phyloP scores from a whole-genome alignment of 495 filamentous ascomycete genomes.

The Aspergillus cristatus region DNA sequence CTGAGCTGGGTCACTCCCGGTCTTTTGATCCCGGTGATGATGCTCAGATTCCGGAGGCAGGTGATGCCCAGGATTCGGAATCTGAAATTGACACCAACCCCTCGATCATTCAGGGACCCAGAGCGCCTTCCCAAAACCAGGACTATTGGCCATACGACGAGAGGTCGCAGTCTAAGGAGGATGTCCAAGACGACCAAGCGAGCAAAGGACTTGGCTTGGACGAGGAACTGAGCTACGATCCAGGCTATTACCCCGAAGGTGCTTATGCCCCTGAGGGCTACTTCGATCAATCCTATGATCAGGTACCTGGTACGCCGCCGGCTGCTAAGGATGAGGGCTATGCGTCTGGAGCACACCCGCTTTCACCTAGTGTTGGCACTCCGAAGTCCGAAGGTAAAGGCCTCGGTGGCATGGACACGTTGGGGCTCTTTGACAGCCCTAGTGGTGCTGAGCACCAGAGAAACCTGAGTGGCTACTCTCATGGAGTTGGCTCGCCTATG shows the following conservation, averaged over 20 bases:
- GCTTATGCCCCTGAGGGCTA: constrained; percentile 31
- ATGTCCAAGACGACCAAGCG: constrained; percentile 33
- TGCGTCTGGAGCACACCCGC: constrained; percentile 70
- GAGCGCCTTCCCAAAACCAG: constrained; percentile 33
- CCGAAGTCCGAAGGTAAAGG: constrained; percentile 55
- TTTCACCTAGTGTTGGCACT: constrained; percentile 45
- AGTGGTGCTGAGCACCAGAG: constrained; percentile 51
- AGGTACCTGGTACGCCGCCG: constrained; percentile 34
- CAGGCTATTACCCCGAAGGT: constrained; percentile 31
- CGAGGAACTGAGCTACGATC: constrained; percentile 24
- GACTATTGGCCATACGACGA: constrained; percentile 47
- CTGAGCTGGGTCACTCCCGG: no score
- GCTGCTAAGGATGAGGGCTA: constrained; percentile 76
- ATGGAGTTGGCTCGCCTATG: constrained; percentile 64
- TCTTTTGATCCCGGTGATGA: constrained; percentile 38
- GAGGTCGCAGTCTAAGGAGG: constrained; percentile 33
- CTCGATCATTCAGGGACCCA: constrained; percentile 62
- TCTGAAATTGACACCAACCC: constrained; percentile 73
- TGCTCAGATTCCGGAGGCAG: constrained; percentile 52
- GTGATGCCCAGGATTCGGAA: constrained; percentile 38
- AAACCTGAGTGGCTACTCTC: constrained; percentile 81
- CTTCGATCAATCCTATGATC: constrained; percentile 21
- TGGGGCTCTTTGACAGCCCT: constrained; percentile 50
- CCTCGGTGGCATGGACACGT: constrained; percentile 46
- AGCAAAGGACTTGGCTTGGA: constrained; percentile 20